Evolutionary conservation across 768 basidiomycete genomes (phyloP).

Genomic region (Hydnum rufescens): DNA sequence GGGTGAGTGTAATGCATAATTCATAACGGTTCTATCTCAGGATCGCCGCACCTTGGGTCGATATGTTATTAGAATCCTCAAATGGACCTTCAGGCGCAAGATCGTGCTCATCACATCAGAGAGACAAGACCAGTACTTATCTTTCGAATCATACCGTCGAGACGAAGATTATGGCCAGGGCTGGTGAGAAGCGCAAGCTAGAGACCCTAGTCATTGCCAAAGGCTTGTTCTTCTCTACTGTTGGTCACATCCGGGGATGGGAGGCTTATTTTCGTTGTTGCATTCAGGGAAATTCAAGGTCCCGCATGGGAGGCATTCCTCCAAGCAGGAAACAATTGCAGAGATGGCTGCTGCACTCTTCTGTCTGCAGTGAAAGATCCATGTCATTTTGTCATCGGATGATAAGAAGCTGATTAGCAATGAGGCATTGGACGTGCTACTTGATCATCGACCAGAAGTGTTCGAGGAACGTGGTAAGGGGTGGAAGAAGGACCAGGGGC

Average conservation of each 20-base stretch:
- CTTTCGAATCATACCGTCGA: conserved; percentile 86
- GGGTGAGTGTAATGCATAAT: conserved; percentile 34
- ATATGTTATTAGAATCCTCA: conserved; percentile 69
- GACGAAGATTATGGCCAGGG: conserved; percentile 76
- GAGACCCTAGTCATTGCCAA: conserved; percentile 92
- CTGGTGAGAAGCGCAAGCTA: conserved; percentile 67
- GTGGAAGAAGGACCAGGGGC: conserved; percentile 26
- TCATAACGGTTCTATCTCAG: too few relatives aligned
- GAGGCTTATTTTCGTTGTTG: conserved; percentile 6
- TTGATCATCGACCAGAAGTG: conserved; percentile 61
- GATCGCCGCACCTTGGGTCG: too few relatives aligned
- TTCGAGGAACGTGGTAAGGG: conserved; percentile 50
- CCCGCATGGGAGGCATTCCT: neutral
- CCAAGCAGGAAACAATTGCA: conserved; percentile 43
- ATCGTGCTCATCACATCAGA: conserved; percentile 88
- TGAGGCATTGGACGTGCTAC: conserved; percentile 52
- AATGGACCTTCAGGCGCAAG: conserved; percentile 92
- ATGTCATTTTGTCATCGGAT: conserved; percentile 47
- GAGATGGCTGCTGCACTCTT: conserved; percentile 67
- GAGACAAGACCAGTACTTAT: conserved; percentile 81
- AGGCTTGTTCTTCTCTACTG: conserved; percentile 37
- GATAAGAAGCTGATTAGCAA: conserved; percentile 66
- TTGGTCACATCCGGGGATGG: too few relatives aligned
- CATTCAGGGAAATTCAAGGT: conserved; percentile 13
- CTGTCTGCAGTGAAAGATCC: conserved; percentile 69